Conservation (phyloP, 129 eudicot genomes). For the Helichrysum umbraculigerum region DNA sequence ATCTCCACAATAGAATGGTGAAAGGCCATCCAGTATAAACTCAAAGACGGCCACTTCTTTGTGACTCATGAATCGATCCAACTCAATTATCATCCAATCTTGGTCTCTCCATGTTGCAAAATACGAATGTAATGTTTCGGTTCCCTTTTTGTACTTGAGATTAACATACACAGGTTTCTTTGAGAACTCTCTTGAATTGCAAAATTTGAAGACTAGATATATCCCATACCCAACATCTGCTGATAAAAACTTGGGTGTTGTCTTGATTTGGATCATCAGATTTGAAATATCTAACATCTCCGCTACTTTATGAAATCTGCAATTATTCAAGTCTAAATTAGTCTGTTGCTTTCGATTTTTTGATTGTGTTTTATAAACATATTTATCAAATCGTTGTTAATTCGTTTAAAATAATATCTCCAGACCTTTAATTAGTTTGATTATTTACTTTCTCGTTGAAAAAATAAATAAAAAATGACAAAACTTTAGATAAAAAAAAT, state of each 20-base stretch:
- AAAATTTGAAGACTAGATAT: no score
- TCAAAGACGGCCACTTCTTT: not conserved
- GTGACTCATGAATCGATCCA: not conserved
- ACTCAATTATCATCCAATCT: not conserved
- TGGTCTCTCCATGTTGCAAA: slow-evolving; percentile 3
- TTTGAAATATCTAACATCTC: not conserved
- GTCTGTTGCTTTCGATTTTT: no score
- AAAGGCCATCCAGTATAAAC: not conserved
- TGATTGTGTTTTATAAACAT: no score
- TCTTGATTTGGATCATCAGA: not conserved
- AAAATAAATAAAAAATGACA: no score
- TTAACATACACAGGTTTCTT: not conserved
- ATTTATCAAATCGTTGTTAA: no score
- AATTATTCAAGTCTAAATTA: no score
- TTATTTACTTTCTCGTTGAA: no score
- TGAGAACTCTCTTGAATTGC: not conserved
- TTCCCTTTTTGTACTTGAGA: not conserved
- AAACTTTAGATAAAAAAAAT: no score
- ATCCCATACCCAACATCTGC: not conserved
- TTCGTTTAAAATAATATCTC: no score
- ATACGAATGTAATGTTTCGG: not conserved
- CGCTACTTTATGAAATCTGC: not conserved
- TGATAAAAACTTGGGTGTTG: not conserved
- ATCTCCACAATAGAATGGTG: not conserved
- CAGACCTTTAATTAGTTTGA: no score